These are phyloP conservation scores for Hibiscus mutabilis DNA, from an alignment of 345 rosid species.

Conservation along the genomic window DNA sequence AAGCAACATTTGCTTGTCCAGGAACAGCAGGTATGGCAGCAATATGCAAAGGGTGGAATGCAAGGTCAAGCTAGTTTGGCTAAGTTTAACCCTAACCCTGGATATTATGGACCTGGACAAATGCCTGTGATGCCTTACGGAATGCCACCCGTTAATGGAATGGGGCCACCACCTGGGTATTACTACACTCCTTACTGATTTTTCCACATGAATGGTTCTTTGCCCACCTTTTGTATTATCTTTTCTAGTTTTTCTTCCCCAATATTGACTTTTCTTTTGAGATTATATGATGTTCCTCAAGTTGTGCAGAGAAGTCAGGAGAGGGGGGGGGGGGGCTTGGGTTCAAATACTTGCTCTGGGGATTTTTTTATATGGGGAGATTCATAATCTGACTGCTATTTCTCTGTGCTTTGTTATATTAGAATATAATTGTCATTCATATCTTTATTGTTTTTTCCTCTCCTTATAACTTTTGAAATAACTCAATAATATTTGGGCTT, in stretches of 20 bases:
- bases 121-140: slow-evolving; percentile 44
- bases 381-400: slow-evolving; percentile 16
- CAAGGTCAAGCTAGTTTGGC: slow-evolving; percentile 68
- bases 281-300: slow-evolving; percentile 24
- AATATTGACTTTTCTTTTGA: background rate
- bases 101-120: slow-evolving; percentile 31
- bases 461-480: background rate
- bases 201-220: slow-evolving; percentile 17
- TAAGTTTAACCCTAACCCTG: slow-evolving; percentile 35
- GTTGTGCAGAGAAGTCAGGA: slow-evolving; percentile 20
- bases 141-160: slow-evolving; percentile 48
- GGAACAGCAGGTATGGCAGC: slow-evolving; percentile 80
- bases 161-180: slow-evolving; percentile 44
- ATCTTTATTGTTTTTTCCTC: slow-evolving; percentile 6
- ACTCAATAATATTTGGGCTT: background rate
- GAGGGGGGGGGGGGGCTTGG: slow-evolving; percentile 7
- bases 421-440: slow-evolving; percentile 13
- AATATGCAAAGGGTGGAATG: slow-evolving; percentile 66
- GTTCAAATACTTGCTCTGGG: background rate
- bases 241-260: too few relatives aligned
- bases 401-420: slow-evolving; percentile 33
- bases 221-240: slow-evolving; percentile 25
- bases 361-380: slow-evolving; percentile 21
- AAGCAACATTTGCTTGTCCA: slow-evolving; percentile 57
- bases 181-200: slow-evolving; percentile 37